These are phyloP conservation scores for Physcomitrium patens DNA, from an alignment of 225 moss, liverwort and hornwort species.

Conservation along the genomic window DNA sequence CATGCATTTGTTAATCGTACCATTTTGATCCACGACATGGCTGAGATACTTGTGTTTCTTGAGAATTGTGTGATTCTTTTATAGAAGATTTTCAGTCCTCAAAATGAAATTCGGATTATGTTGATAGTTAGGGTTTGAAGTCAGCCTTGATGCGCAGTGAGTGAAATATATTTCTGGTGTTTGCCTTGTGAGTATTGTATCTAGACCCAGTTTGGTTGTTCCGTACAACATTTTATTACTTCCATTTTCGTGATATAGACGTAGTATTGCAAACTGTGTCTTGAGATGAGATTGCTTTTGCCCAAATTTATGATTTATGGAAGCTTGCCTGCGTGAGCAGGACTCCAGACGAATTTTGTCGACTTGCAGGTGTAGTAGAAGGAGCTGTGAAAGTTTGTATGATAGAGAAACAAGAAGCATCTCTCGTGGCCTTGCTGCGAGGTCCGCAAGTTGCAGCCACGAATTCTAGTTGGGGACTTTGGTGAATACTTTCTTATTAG, in stretches of 20 bases:
- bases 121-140: too few relatives aligned
- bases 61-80: too few relatives aligned
- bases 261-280: constrained; percentile 9
- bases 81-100: too few relatives aligned
- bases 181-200: too few relatives aligned
- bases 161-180: too few relatives aligned
- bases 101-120: too few relatives aligned
- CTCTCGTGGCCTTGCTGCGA: constrained; percentile 2
- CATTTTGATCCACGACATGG: constrained; percentile 73
- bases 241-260: too few relatives aligned
- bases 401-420: constrained; percentile 47
- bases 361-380: too few relatives aligned
- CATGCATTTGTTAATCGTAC: constrained; percentile 66
- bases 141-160: too few relatives aligned
- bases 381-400: too few relatives aligned
- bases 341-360: constrained; percentile 80
- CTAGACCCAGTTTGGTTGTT: too few relatives aligned
- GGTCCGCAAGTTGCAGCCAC: constrained; percentile 56
- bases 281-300: constrained; percentile 1
- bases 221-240: too few relatives aligned
- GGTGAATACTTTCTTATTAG: constrained; percentile 39
- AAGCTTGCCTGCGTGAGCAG: constrained; percentile 42
- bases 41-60: constrained; percentile 46
- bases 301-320: not conserved
- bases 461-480: constrained; percentile 69